These are phyloP conservation scores for Hygrophoropsis aurantiaca DNA, from an alignment of 768 basidiomycete genomes.

Conservation along the genomic window DNA sequence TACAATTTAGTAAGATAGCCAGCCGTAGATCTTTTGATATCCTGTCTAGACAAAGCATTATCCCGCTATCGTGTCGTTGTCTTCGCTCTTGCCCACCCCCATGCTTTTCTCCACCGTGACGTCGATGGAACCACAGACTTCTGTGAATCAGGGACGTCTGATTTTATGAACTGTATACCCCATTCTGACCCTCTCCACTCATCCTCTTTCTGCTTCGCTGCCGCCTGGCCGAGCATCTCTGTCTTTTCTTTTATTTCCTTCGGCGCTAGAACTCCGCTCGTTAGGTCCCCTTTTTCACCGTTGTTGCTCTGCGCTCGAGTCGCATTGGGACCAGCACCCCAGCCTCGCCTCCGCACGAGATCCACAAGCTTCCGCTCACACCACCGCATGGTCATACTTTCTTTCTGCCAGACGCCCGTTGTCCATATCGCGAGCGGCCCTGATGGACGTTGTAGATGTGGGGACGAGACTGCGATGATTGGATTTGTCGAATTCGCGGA, in stretches of 20 bases:
- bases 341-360: slow-evolving; percentile 40
- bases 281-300: no score
- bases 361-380: slow-evolving; percentile 53
- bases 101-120: background rate
- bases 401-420: slow-evolving; percentile 65
- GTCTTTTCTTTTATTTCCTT: background rate
- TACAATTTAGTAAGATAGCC: no score
- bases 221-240: background rate
- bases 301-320: no score
- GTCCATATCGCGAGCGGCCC: slow-evolving; percentile 74
- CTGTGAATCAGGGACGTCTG: background rate
- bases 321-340: background rate
- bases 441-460: slow-evolving; percentile 1
- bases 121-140: background rate
- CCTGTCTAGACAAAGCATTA: background rate
- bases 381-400: slow-evolving; percentile 62
- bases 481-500: slow-evolving; percentile 3
- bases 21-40: no score
- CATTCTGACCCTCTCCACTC: background rate
- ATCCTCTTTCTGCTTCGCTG: background rate
- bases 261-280: no score
- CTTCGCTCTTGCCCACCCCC: background rate
- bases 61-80: background rate
- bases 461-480: slow-evolving; percentile 8
- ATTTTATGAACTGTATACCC: background rate